Evolutionary conservation across 352 stramenopile genomes (phyloP).

Genomic region (Pythium volutum): DNA sequence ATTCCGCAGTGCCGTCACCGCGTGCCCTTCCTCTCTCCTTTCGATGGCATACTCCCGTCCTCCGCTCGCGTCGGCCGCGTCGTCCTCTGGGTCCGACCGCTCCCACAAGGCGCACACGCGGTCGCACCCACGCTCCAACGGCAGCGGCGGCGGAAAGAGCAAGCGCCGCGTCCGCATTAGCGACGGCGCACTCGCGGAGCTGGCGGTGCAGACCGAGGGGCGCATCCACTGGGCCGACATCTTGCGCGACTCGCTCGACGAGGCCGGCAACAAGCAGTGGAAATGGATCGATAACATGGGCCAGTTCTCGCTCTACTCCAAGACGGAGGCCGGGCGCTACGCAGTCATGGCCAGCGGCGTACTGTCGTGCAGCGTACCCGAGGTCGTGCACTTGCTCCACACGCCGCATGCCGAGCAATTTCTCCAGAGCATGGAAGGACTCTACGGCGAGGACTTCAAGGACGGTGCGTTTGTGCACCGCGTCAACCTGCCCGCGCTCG

Average conservation of each 20-base stretch:
- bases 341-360: conserved; percentile 19
- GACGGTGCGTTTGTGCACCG: conserved; percentile 25
- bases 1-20: conserved; percentile 1
- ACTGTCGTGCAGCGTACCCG: conserved; percentile 19
- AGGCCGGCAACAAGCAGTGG: conserved; percentile 10
- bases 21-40: background rate
- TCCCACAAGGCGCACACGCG: conserved; percentile 10
- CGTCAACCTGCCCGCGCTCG: conserved; percentile 9
- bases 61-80: conserved; percentile 7
- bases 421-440: conserved; percentile 20
- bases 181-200: conserved; percentile 12
- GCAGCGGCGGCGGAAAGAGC: conserved; percentile 4
- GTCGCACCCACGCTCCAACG: conserved; percentile 6
- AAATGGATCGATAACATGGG: conserved; percentile 26
- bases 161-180: conserved; percentile 16
- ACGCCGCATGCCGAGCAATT: conserved; percentile 10
- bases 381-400: conserved; percentile 21
- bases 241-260: conserved; percentile 11
- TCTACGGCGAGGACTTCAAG: conserved; percentile 25
- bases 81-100: conserved; percentile 16
- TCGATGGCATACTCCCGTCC: conserved; percentile 11
- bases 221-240: conserved; percentile 24
- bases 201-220: conserved; percentile 10
- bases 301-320: conserved; percentile 23
- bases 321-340: conserved; percentile 11